Conservation (phyloP, 371 early-diverging fungal genomes). For the Apophysomyces ossiformis region DNA sequence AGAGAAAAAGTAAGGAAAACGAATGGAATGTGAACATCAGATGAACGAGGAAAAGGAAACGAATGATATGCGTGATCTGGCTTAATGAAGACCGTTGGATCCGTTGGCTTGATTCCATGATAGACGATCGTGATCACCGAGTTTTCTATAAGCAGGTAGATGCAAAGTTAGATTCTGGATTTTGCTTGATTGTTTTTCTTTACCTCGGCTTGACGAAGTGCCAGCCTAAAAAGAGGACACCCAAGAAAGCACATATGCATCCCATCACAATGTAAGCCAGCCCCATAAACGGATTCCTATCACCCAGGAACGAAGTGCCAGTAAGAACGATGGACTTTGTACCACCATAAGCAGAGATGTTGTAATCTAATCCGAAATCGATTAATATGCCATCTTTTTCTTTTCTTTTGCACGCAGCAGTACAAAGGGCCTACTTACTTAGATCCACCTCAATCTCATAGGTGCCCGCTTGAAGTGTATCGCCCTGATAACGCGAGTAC, state of each 20-base stretch:
- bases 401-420: neutral
- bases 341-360: constrained; percentile 84
- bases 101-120: constrained; percentile 87
- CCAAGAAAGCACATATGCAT: constrained; percentile 83
- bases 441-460: constrained; percentile 61
- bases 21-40: neutral
- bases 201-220: constrained; percentile 93
- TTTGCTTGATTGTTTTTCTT: constrained; percentile 12
- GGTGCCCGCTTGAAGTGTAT: constrained; percentile 52
- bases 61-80: neutral
- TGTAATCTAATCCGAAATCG: constrained; percentile 64
- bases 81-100: neutral
- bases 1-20: neutral
- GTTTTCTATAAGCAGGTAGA: constrained; percentile 62
- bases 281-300: constrained; percentile 95
- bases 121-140: constrained; percentile 95
- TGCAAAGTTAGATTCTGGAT: neutral
- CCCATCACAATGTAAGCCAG: constrained; percentile 93
- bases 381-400: neutral
- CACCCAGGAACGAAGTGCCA: constrained; percentile 94
- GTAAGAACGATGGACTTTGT: constrained; percentile 94
- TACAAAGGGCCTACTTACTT: constrained; percentile 37
- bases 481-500: constrained; percentile 68
- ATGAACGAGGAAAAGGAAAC: neutral
- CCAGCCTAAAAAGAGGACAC: constrained; percentile 84